Evolutionary conservation across 139 green algal species (phyloP).

Genomic region (Tetraselmis chui): DNA sequence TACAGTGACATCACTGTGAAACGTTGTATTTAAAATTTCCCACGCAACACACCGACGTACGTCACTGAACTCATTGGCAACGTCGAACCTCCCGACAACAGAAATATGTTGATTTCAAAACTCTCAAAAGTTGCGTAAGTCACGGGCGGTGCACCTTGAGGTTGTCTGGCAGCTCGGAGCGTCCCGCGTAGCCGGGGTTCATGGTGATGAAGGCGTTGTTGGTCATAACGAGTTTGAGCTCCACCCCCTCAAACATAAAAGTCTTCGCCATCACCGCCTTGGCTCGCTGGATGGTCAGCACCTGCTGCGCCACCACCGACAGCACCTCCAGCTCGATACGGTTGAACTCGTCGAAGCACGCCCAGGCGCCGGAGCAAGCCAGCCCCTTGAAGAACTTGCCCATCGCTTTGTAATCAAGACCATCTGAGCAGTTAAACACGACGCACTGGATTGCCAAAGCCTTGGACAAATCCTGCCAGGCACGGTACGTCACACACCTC

Average conservation of each 20-base stretch:
- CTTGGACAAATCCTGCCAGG: constrained; percentile 37
- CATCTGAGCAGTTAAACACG: constrained; percentile 43
- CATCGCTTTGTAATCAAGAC: constrained; percentile 36
- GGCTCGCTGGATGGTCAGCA: constrained; percentile 62
- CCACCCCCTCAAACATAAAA: constrained; percentile 60
- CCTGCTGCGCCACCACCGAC: constrained; percentile 55
- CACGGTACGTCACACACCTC: no score
- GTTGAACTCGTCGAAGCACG: constrained; percentile 68
- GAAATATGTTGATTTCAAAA: no score
- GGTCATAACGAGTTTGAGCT: constrained; percentile 48
- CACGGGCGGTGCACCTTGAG: no score
- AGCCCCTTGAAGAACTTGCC: constrained; percentile 51
- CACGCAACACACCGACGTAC: no score
- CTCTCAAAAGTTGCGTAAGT: no score
- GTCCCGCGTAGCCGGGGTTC: constrained; percentile 64
- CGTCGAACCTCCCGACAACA: no score
- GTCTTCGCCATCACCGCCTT: constrained; percentile 40
- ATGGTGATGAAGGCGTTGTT: constrained; percentile 66
- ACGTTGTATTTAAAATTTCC: no score
- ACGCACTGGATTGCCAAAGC: constrained; percentile 37
- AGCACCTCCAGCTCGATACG: constrained; percentile 34
- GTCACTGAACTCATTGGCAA: no score
- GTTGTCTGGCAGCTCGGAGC: constrained; percentile 66
- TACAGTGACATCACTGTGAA: no score
- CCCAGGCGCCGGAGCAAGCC: constrained; percentile 33